A percentile compares a stretch with the other conserved stretches of the same genome.
phyloP scores from a whole-genome alignment of 2,329 filamentous ascomycete genomes.

The Emydomyces testavorans region DNA sequence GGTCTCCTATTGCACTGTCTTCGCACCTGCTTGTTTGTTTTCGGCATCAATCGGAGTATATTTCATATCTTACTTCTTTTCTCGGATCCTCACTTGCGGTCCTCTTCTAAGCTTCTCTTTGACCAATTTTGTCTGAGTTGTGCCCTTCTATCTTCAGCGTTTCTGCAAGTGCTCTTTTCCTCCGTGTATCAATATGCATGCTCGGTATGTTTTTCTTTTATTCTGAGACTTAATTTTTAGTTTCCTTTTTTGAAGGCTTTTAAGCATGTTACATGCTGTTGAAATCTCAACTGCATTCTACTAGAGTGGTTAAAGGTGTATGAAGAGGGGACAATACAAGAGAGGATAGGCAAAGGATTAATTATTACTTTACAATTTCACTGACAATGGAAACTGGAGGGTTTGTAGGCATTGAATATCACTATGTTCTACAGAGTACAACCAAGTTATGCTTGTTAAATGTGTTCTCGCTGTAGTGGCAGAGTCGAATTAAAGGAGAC shows the following conservation, averaged over 20 bases:
- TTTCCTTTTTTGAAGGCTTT: neutral
- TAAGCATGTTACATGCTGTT: neutral
- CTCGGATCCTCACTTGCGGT: neutral
- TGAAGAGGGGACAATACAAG: too few relatives aligned
- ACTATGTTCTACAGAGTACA: too few relatives aligned
- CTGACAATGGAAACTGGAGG: too few relatives aligned
- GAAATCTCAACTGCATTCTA: too few relatives aligned
- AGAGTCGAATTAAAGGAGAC: too few relatives aligned
- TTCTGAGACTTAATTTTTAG: neutral
- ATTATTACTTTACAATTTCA: too few relatives aligned
- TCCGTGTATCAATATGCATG: neutral
- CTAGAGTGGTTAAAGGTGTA: too few relatives aligned
- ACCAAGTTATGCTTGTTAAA: too few relatives aligned
- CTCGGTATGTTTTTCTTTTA: neutral
- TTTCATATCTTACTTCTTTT: neutral
- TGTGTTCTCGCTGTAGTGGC: too few relatives aligned
- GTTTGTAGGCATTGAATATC: too few relatives aligned
- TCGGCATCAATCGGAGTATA: conserved; percentile 1
- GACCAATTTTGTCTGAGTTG: neutral
- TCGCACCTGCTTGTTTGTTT: neutral
- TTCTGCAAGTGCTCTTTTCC: neutral
- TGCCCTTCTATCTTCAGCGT: neutral
- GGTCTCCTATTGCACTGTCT: neutral
- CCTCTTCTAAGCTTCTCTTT: neutral
- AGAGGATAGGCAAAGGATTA: too few relatives aligned